Evolutionary conservation across 2,329 filamentous ascomycete species (phyloP).

Genomic region (Cladosporium oxysporum): DNA sequence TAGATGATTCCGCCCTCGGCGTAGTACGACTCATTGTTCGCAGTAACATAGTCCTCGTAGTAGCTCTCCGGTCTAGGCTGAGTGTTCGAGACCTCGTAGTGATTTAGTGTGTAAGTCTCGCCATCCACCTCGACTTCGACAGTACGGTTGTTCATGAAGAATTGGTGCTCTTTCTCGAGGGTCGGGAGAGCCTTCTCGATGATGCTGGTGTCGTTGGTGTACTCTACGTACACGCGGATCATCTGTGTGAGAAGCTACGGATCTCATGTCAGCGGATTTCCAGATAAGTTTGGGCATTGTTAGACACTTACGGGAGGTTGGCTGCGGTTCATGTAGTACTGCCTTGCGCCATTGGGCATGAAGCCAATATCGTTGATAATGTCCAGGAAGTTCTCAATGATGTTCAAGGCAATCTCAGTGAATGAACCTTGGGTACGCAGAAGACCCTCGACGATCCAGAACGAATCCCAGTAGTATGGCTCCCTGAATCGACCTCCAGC

Average conservation of each 20-base stretch:
- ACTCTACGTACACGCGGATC: constrained; percentile 64
- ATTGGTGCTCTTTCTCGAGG: constrained; percentile 64
- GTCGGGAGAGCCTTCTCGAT: constrained; percentile 63
- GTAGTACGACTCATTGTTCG: constrained; percentile 66
- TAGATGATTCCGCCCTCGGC: constrained; percentile 60
- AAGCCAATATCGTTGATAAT: constrained; percentile 66
- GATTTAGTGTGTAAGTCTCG: constrained; percentile 57
- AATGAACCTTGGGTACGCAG: constrained; percentile 66
- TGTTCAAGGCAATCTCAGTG: constrained; percentile 63
- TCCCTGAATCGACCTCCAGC: constrained; percentile 71
- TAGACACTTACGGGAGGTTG: constrained; percentile 61
- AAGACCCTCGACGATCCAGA: constrained; percentile 68
- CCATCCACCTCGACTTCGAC: constrained; percentile 50
- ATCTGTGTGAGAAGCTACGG: constrained; percentile 57
- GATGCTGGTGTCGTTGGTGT: constrained; percentile 64
- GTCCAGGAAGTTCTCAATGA: constrained; percentile 70
- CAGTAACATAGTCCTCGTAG: constrained; percentile 65
- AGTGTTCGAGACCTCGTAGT: constrained; percentile 64
- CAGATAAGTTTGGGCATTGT: constrained; percentile 67
- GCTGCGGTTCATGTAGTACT: constrained; percentile 69
- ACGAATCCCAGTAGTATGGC: constrained; percentile 72
- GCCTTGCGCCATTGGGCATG: constrained; percentile 66
- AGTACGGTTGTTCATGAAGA: constrained; percentile 63
- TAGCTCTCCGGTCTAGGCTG: constrained; percentile 69
- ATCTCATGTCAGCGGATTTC: neutral